Base-by-base conservation (phyloP, 2,329 filamentous ascomycete genomes). In the Xylariales sp. region DNA sequence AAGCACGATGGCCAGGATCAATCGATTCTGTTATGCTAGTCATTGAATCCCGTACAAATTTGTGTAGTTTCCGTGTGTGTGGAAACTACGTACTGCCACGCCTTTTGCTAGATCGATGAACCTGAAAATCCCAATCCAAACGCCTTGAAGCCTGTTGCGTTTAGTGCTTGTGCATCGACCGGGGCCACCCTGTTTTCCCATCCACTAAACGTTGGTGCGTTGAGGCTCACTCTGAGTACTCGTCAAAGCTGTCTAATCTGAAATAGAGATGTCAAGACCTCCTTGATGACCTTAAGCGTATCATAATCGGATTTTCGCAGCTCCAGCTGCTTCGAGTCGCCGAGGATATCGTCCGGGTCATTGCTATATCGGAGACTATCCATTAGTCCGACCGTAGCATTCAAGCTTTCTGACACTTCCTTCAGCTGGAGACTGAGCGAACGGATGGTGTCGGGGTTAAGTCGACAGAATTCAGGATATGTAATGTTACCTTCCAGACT, bases 391-490 rank as follows among this genome's bases (percentile, higher is more conserved):
- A 42, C 36, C 20, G 48, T 46, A 5, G 38, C 34, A n/a, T 40
- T 42, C 7, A 59, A 16, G 12, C 49, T 27, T 10, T 52, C 47
- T 15, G 35, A 38, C 6, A 51, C 44, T 31, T 54, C 45, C 24
- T 50, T 48, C 16, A 59, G 47, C 19, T 52, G 49, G 5, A 47
- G 20, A 11, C 34, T 46, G 10, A 55, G 37, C 3, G 53, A 56
- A 7, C 48, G 45, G 12, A 58, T 49, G 3, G 50, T 50, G 19
- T 49, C 48, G 7, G 49, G 44, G 29, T 56, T 50, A 8, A 56
- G 36, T 7, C 34, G 41, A 21, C 48, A 51, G 43, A 58, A 53
- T 29, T 52, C 50, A 12, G 42, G 37, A 21, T 51, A 50, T 0
- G 51, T 50, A 16, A 55, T 32, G 4, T 50, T 48, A 2, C 47